Evolutionary conservation across 306 rosid genomes (phyloP), one percentile per base, ranked within the genome.

Genomic region (Psophocarpus tetragonolobus): DNA sequence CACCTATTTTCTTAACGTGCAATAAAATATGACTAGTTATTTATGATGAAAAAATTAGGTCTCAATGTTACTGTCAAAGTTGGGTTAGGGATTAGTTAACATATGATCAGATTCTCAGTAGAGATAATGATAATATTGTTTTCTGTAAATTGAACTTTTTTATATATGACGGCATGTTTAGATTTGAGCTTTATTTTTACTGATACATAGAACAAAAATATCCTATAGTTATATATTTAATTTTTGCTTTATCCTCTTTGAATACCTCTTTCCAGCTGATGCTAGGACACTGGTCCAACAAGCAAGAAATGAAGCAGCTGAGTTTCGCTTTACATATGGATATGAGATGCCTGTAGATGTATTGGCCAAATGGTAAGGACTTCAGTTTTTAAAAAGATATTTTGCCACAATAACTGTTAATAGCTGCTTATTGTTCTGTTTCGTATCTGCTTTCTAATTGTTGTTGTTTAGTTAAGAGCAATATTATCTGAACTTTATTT

Each of bases 271-370:
- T 83, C 76, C 93, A 93, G 99, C 99, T 85, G 97, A 96, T 87
- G 98, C 99, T 21, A 93, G 96, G 82, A 91, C 98, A 80, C 84
- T 96, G 68, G 99, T 96, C 66, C 95, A 89, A 57, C 98, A 96
- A 86, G 99, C 99, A 68, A 93, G 99, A 83, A 92, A 93, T 76
- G 98, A 96, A 88, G 99, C 98, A 14, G 99, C 99, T 27, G 98
- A 96, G 85, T 96, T 91, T 89, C 98, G 97, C 61, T 90, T 90
- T 86, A 90, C 76, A 81, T 88, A 88, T 80, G 99, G 98, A 56
- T 96, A 93, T 36, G 99, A 93, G 88, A 93, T 96, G 97, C 98
- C 99, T 1, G 94, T 88, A 23, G 97, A 96, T 65, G 96, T 91
- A 27, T 86, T 96, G 86, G 57, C 99, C 63, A 91, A 82, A 89